Percentiles rank a stretch among this genome's conserved stretches.
These are phyloP conservation scores for Crucihimalaya himalaica DNA, from an alignment of 345 rosid genomes.

Conservation along the genomic window DNA sequence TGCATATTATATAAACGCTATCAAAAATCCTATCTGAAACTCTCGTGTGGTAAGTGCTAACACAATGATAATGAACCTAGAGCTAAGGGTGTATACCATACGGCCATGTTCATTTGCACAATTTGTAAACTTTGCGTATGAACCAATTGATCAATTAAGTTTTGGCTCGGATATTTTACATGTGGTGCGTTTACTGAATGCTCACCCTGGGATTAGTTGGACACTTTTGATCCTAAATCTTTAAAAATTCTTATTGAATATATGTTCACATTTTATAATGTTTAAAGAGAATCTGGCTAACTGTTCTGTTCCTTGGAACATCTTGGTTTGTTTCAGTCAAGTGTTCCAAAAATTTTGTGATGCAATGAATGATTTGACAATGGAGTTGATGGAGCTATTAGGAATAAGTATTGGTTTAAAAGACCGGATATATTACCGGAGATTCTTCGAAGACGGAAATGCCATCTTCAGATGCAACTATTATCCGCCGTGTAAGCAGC, in stretches of 20 bases:
- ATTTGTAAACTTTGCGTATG: not conserved
- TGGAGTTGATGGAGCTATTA: conserved; percentile 34
- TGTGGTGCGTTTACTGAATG: not conserved
- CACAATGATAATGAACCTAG: not conserved
- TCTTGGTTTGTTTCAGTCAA: conserved; percentile 10
- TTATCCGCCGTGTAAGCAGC: conserved; percentile 53
- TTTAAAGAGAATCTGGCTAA: too few species aligned
- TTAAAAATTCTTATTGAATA: not conserved
- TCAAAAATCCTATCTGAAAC: not conserved
- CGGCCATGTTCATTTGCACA: not conserved
- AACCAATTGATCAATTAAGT: not conserved
- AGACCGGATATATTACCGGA: conserved; percentile 38
- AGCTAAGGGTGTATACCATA: not conserved
- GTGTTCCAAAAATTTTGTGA: conserved; percentile 38
- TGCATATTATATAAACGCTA: not conserved
- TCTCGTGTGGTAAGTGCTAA: not conserved
- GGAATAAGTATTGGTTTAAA: conserved; percentile 45
- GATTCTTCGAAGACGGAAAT: conserved; percentile 44
- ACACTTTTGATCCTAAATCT: not conserved
- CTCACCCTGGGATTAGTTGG: not conserved
- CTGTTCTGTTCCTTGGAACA: not conserved
- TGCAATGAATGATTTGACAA: conserved; percentile 26
- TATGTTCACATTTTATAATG: not conserved
- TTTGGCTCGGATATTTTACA: not conserved
- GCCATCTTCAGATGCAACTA: conserved; percentile 53